phyloP scores from a whole-genome alignment of 2,329 filamentous ascomycete genomes.

The Sclerotinia minor region DNA sequence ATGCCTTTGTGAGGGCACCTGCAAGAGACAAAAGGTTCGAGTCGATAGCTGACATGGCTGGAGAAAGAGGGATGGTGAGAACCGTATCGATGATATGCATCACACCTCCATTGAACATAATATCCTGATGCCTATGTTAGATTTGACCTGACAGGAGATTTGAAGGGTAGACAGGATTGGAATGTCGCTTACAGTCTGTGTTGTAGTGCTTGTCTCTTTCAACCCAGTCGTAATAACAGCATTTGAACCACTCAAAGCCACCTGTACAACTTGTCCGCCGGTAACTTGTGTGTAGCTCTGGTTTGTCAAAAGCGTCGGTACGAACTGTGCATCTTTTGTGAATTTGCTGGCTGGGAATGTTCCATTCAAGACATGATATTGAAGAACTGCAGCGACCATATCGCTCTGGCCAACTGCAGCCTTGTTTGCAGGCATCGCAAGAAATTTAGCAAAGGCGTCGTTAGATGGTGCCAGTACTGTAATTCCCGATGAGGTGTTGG shows the following conservation, averaged over 20 bases:
- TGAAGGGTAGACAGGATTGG: constrained; percentile 32
- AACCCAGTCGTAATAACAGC: constrained; percentile 21
- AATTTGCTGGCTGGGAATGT: constrained; percentile 36
- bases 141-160: constrained; percentile 46
- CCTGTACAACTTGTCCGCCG: constrained; percentile 49
- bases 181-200: constrained; percentile 47
- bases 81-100: constrained; percentile 56
- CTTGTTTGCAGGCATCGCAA: constrained; percentile 39
- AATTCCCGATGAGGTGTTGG: constrained; percentile 16
- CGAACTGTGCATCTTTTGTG: constrained; percentile 45
- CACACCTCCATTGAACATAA: constrained; percentile 51
- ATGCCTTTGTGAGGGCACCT: constrained; percentile 42
- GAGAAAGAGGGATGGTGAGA: constrained; percentile 48
- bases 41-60: constrained; percentile 43
- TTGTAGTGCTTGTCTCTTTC: constrained; percentile 38
- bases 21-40: constrained; percentile 45
- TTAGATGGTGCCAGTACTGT: constrained; percentile 44
- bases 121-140: constrained; percentile 43
- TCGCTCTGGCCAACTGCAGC: constrained; percentile 43
- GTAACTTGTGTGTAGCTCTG: constrained; percentile 51
- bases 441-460: constrained; percentile 44
- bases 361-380: constrained; percentile 43
- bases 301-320: constrained; percentile 48
- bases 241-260: constrained; percentile 15
- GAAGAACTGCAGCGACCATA: constrained; percentile 42